phyloP scores from a whole-genome alignment of 2,329 filamentous ascomycete species.

The Trichoderma breve region DNA sequence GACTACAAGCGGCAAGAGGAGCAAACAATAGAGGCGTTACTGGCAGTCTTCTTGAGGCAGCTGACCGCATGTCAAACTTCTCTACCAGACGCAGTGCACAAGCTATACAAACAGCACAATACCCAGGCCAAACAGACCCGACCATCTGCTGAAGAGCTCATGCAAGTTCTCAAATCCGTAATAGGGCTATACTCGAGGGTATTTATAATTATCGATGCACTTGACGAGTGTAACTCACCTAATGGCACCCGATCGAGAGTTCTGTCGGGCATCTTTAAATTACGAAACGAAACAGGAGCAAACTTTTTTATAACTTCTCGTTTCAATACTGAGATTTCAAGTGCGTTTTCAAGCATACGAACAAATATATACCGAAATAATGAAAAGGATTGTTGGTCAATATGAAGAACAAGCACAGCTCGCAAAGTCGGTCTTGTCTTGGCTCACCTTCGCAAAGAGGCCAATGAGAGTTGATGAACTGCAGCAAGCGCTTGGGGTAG shows the following conservation, averaged over 20 bases:
- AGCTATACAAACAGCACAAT: not conserved
- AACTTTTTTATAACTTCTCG: not conserved
- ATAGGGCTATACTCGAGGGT: accelerated
- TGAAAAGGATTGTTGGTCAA: accelerated
- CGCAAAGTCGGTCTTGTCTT: not conserved
- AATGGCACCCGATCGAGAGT: not conserved
- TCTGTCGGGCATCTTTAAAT: not conserved
- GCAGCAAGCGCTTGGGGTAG: accelerated
- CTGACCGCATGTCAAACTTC: accelerated
- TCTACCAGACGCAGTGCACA: not conserved
- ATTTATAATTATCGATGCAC: not conserved
- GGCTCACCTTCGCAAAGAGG: not conserved
- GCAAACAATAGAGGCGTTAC: accelerated
- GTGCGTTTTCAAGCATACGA: not conserved
- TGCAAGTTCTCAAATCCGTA: not conserved
- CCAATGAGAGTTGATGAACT: not conserved
- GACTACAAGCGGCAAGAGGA: not conserved
- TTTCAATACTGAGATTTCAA: not conserved
- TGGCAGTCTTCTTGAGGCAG: not conserved
- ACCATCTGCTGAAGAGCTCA: not conserved
- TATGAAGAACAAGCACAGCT: accelerated
- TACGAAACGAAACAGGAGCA: accelerated
- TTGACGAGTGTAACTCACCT: not conserved
- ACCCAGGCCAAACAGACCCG: accelerated
- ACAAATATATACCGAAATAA: accelerated